Evolutionary conservation across 2,329 filamentous ascomycete genomes (phyloP).

Genomic region (Metarhizium album): DNA sequence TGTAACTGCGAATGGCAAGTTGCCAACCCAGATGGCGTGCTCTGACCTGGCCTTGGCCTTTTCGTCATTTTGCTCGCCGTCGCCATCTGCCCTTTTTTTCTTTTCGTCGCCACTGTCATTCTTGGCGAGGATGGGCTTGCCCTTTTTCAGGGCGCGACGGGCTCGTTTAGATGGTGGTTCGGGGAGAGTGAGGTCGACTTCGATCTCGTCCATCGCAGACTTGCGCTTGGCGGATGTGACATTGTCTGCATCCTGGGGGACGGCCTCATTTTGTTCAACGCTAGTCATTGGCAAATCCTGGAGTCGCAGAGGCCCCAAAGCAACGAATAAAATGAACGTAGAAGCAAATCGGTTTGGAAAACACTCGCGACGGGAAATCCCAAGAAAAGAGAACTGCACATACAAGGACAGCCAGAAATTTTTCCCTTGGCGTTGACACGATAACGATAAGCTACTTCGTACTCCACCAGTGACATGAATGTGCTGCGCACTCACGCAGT

Average conservation of each 20-base stretch:
- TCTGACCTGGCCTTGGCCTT: conserved; percentile 54
- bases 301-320: neutral
- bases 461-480: neutral
- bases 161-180: conserved; percentile 94
- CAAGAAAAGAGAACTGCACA: no score
- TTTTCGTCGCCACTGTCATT: conserved; percentile 25
- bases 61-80: conserved; percentile 28
- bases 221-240: conserved; percentile 52
- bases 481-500: no score
- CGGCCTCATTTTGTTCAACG: conserved; percentile 5
- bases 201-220: conserved; percentile 59
- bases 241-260: conserved; percentile 3
- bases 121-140: conserved; percentile 44
- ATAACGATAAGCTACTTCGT: neutral
- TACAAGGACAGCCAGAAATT: neutral
- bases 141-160: conserved; percentile 80
- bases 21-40: conserved; percentile 91
- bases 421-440: neutral
- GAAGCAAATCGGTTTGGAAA: no score
- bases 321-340: no score
- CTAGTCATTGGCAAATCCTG: conserved; percentile 7
- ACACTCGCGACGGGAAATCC: no score
- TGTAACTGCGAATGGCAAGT: conserved; percentile 75
- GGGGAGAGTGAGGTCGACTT: conserved; percentile 80
- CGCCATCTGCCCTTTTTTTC: conserved; percentile 21